Conservation (phyloP, 768 basidiomycete species). For the Amanita thiersii region DNA sequence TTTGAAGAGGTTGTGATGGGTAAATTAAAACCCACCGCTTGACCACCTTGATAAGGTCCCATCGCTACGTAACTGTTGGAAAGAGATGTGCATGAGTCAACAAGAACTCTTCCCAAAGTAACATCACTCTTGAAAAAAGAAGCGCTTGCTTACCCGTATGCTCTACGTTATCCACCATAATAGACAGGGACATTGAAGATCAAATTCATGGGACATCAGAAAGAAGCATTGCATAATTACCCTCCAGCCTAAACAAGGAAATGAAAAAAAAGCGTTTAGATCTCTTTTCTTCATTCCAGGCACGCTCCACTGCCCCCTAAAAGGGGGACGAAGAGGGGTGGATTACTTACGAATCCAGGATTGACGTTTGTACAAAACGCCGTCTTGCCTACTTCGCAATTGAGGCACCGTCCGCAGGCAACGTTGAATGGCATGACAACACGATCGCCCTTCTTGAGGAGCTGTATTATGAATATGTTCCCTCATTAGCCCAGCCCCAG, state of each 20-base stretch:
- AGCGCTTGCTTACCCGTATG: no score
- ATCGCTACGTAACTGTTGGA: constrained; percentile 43
- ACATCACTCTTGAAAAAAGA: no score
- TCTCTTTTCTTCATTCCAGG: no score
- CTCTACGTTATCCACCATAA: no score
- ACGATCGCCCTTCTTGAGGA: constrained; percentile 44
- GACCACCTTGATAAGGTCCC: constrained; percentile 48
- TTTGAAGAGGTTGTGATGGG: no score
- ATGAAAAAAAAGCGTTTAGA: no score
- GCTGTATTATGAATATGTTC: no score
- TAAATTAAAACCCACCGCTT: constrained; percentile 32
- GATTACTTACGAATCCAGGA: constrained; percentile 41
- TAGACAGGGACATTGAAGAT: no score
- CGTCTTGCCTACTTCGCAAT: constrained; percentile 44
- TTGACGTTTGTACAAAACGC: constrained; percentile 53
- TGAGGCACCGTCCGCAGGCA: constrained; percentile 47
- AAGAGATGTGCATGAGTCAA: not conserved
- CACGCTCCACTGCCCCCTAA: no score
- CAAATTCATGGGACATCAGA: no score
- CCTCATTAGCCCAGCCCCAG: no score
- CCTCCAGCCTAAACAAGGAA: not conserved
- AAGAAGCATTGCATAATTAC: not conserved
- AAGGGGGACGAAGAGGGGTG: not conserved
- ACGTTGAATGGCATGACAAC: constrained; percentile 59
- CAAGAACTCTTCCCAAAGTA: no score